Evolutionary conservation across 1,284 basidiomycete genomes (phyloP).

Genomic region (Rhodotorula glutinis): DNA sequence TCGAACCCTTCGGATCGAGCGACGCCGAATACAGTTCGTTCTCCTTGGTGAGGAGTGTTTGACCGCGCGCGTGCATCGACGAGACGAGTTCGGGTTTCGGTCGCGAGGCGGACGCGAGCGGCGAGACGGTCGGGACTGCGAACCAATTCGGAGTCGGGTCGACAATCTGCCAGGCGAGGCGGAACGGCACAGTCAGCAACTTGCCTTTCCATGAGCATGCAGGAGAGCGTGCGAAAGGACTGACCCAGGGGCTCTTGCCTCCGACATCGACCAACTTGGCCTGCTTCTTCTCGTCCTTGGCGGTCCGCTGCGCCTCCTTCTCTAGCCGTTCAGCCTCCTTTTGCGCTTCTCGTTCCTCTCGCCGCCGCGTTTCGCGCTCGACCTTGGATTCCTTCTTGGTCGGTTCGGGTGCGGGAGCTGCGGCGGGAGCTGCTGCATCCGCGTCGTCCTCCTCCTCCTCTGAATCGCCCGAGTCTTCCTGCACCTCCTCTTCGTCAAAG

Average conservation of each 20-base stretch:
- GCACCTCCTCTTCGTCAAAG: conserved; percentile 45
- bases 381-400: conserved; percentile 31
- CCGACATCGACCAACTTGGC: not conserved
- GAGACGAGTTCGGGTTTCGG: conserved; percentile 41
- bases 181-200: too few species aligned
- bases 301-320: conserved; percentile 45
- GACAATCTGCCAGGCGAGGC: conserved; percentile 52
- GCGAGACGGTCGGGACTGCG: conserved; percentile 49
- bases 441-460: conserved; percentile 39
- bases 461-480: conserved; percentile 9
- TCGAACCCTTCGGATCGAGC: conserved; percentile 33
- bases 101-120: conserved; percentile 50
- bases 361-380: conserved; percentile 41
- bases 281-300: conserved; percentile 39
- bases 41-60: conserved; percentile 37
- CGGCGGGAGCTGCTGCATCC: conserved; percentile 40
- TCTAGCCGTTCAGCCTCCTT: conserved; percentile 46
- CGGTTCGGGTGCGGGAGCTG: not conserved
- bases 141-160: conserved; percentile 64
- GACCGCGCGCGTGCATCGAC: conserved; percentile 32
- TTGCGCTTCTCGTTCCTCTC: conserved; percentile 46
- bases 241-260: conserved; percentile 37
- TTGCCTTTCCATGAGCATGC: too few species aligned
- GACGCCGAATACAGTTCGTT: conserved; percentile 39
- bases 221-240: too few species aligned